Base-by-base conservation (phyloP, 306 rosid genomes). In the Oemleria cerasiformis region DNA sequence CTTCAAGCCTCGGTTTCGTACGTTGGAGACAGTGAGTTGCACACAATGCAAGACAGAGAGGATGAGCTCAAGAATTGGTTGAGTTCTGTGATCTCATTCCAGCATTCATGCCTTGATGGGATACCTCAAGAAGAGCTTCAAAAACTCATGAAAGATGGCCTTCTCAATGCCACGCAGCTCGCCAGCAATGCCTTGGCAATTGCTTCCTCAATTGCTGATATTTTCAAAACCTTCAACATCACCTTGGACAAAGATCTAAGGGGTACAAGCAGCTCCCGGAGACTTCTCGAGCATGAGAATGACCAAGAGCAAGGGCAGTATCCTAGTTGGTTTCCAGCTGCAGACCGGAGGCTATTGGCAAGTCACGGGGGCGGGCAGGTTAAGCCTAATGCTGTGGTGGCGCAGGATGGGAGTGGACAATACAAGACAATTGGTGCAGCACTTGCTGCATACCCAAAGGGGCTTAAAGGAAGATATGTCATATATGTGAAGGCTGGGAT, bases 181-280 rank as follows among this genome's bases (percentile, higher is more conserved):
- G 53, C 77, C 5, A 72, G 77, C 77, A 78, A 78, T 9, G 63
- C 77, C 15, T 59, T 78, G 12, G 82, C 82, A 30, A 48, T 78
- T 42, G 70, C 61, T n/a, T 48, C 77, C 10, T 43, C 76, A 42
- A 58, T 77, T 67, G 9, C 55, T 16, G 5, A 30, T 0, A 77
- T 77, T 40, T 23, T 63, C 14, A 25, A 17, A 4, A 9, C 36
- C 13, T 71, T 71, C 61, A 77, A 70, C 3, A 36, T 55, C 51
- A 69, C 78, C 7, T 23, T 73, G 7, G 63, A 72, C 64, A 53
- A 42, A 8, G 49, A 14, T 45, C 2, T 43, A 5, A 48, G 68
- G 4, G 6, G 40, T 6, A n/a, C 62, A 19, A 53, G 50, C 58
- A 53, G 30, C 58, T 69, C 63, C 13, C 73, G 51, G 1, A 51